Percentiles rank a stretch among this genome's conserved stretches.
Evolutionary conservation across 305 asterid genomes (phyloP).

Genomic region (Solanum chacoense): DNA sequence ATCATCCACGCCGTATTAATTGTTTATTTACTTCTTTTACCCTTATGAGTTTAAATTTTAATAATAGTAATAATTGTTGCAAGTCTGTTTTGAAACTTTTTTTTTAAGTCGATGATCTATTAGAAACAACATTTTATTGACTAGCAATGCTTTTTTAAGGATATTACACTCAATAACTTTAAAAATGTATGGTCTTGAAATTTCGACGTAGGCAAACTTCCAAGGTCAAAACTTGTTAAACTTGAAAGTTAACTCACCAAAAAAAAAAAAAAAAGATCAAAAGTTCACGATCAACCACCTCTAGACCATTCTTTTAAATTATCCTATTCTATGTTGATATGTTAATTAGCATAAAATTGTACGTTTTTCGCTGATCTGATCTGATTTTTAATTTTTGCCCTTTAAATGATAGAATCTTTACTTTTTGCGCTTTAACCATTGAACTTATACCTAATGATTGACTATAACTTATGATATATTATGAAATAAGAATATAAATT

Average conservation of each 20-base stretch:
- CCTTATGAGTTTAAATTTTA: not conserved
- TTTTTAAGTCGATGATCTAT: too few species aligned
- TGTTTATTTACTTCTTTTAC: not conserved
- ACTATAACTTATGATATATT: not conserved
- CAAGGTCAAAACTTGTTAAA: not conserved
- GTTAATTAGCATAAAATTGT: not conserved
- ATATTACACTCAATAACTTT: too few species aligned
- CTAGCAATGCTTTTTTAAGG: accelerated
- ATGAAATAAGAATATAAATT: not conserved
- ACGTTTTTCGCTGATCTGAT: not conserved
- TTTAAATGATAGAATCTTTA: not conserved
- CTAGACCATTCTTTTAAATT: not conserved
- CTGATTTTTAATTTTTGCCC: not conserved
- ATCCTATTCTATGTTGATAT: not conserved
- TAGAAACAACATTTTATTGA: not conserved
- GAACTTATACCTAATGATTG: not conserved
- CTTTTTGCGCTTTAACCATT: not conserved
- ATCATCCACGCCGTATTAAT: not conserved
- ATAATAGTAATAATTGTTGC: not conserved
- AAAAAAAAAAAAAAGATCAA: not conserved
- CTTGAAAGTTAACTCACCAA: not conserved
- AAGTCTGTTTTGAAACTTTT: not conserved
- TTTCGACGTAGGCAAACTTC: not conserved
- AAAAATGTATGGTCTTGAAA: not conserved
- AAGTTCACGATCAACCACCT: not conserved